Evolutionary conservation across 73 alveolate genomes (phyloP), one percentile per base, ranked within the genome.

Genomic region (Breviolum minutum): DNA sequence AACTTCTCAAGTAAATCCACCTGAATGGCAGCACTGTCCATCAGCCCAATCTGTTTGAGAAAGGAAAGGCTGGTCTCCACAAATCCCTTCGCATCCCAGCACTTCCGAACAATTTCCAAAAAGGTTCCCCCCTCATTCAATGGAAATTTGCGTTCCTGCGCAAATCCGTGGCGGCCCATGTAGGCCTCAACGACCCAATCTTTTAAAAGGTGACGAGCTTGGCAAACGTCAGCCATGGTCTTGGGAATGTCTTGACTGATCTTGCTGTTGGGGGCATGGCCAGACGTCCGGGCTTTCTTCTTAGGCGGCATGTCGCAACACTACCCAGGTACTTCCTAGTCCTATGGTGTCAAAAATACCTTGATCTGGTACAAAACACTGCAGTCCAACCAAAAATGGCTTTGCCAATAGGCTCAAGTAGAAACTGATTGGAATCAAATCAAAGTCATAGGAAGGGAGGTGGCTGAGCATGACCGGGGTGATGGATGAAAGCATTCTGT

Each of bases 281-380:
- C 63, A 6, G 63, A n/a, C 7, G 87, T 77, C 29, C 87, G 87
- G 4, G 66, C 69, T 7, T 32, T 8, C 69, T 40, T 80, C 19
- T 80, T 80, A 8, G 88, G 88, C 29, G 88, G 88, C 88, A 80
- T 80, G 88, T 61, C 87, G 87, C 8, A 16, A 77, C 12, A 77
- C 14, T 13, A 27, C 87, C 16, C n/a, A 8, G 26, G 81, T 30
- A 30, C 81, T 71, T 16, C 9, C 81, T 20, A 71, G 81, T 8
- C 26, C 54, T 40, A 40, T 71, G 26, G 26, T 71, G 32, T 20
- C 81, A 71, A 16, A 16, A 30, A 3, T 20, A 8, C 81, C 9
- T 8, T 8, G 12, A 71, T 12, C 81, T 16, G 32, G 26, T 5
- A 10, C 29, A 20, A 8, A 71, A 30, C 81, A 30, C 26, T 16